Evolutionary conservation across 495 filamentous ascomycete genomes (phyloP).

Genomic region (Podospora comata): DNA sequence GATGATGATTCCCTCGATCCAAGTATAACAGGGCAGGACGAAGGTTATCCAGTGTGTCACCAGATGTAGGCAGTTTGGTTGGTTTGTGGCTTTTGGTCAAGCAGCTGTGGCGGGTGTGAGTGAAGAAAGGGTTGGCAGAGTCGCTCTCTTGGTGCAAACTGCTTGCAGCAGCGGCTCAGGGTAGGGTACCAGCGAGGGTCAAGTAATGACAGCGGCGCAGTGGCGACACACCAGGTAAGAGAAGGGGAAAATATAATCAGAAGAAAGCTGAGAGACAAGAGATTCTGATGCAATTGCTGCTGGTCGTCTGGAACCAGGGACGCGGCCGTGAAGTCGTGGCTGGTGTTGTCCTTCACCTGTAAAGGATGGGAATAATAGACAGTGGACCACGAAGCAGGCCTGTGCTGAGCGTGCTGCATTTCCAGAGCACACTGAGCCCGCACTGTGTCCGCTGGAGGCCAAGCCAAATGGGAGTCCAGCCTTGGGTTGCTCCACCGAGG

Average conservation of each 20-base stretch:
- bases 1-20: not conserved
- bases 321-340: not conserved
- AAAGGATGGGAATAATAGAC: not conserved
- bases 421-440: not conserved
- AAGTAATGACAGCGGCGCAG: not conserved
- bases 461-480: slow-evolving; percentile 7
- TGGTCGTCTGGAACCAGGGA: not conserved
- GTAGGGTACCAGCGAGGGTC: not conserved
- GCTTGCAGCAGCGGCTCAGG: not conserved
- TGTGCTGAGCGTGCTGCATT: not conserved
- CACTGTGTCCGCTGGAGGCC: slow-evolving; percentile 13
- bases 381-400: not conserved
- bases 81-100: not conserved
- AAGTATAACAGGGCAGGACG: not conserved
- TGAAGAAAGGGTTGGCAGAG: not conserved
- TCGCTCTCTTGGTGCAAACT: not conserved
- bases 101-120: not conserved
- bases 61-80: not conserved
- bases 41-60: not conserved
- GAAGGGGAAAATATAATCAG: not conserved
- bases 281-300: not conserved
- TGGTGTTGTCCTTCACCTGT: not conserved
- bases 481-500: slow-evolving; percentile 24
- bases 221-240: not conserved
- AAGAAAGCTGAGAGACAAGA: not conserved